Base-by-base conservation (phyloP, 108 stramenopile species). In the Aurantiochytrium sp. region DNA sequence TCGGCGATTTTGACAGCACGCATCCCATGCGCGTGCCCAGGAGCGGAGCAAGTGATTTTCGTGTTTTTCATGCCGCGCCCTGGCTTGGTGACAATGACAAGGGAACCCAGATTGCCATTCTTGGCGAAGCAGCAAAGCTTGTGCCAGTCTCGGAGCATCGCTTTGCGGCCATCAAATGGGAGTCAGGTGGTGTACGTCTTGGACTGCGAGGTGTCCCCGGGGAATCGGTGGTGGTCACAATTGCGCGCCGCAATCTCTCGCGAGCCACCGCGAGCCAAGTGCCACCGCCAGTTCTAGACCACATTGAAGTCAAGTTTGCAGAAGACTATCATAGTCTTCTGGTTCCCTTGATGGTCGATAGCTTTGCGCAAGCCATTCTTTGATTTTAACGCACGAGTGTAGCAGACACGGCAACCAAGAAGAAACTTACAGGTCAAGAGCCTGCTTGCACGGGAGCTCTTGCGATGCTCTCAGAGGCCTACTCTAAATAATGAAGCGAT, bases 61-160 rank as follows among this genome's bases (percentile, higher is more conserved):
- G 18, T 0, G 43, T 5, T 16, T 6, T 18, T 43, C 53, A 45
- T 2, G 60, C 60, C 45, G 58, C 59, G 47, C 29, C 49, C 0
- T 49, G 6, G 58, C 35, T 16, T 35, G 72, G 71, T 35, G 35
- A 35, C 88, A 28, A 43, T 5, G 42, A 19, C 19, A 71, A 69
- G 21, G 88, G 12, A 4, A 18, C 60, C 23, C 60, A 60, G 47
- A n/a, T n/a, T 12, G 88, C 88, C 14, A 10, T 72, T 29, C 71
- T 89, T 5, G 88, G 88, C 35, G 88, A 89, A 44, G 35, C 49
- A 5, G 51, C 28, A 18, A 89, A 89, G 88, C 72, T 25, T 21
- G 88, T 89, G 6, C 88, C 88, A 44, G 72, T 89, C n/a, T 69
- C 88, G 6, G 60, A 25, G 42, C 19, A 25, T 28, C 88, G 88